phyloP scores from a whole-genome alignment of 2,329 filamentous ascomycete species.

The Aspergillus japonicus region DNA sequence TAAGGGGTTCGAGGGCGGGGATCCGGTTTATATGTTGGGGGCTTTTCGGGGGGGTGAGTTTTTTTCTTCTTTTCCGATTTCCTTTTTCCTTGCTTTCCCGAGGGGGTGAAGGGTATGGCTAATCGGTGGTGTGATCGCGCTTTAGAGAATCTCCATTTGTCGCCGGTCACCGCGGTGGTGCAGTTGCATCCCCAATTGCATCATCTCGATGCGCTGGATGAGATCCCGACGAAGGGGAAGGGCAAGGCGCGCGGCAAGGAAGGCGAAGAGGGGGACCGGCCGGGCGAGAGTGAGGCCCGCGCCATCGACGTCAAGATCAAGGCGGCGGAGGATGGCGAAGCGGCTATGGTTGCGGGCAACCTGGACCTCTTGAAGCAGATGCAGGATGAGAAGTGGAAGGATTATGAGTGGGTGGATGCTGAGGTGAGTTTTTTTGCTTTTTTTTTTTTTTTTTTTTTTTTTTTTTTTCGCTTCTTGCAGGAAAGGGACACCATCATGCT shows the following conservation, averaged over 20 bases:
- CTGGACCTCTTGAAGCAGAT: constrained; percentile 72
- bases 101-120: background rate
- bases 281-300: constrained; percentile 58
- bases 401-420: constrained; percentile 77
- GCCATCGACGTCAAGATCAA: constrained; percentile 88
- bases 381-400: constrained; percentile 79
- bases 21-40: constrained; percentile 80
- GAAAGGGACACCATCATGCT: too few species aligned
- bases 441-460: background rate
- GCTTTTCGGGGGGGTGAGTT: constrained; percentile 78
- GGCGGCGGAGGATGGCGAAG: constrained; percentile 66
- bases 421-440: constrained; percentile 47
- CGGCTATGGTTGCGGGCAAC: constrained; percentile 67
- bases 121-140: constrained; percentile 13
- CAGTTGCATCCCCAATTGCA: constrained; percentile 90
- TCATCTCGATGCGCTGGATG: constrained; percentile 80
- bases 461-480: background rate
- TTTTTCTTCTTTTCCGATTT: background rate
- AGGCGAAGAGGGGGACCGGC: constrained; percentile 44
- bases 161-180: constrained; percentile 76
- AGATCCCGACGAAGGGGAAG: constrained; percentile 52
- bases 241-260: constrained; percentile 38
- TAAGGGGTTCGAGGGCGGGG: constrained; percentile 65
- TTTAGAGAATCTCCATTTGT: constrained; percentile 79
- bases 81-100: too few species aligned